A percentile compares a stretch with the other conserved stretches of the same genome.
Evolutionary conservation across 2,329 filamentous ascomycete species (phyloP).

Genomic region (Salinomyces thailandicus): DNA sequence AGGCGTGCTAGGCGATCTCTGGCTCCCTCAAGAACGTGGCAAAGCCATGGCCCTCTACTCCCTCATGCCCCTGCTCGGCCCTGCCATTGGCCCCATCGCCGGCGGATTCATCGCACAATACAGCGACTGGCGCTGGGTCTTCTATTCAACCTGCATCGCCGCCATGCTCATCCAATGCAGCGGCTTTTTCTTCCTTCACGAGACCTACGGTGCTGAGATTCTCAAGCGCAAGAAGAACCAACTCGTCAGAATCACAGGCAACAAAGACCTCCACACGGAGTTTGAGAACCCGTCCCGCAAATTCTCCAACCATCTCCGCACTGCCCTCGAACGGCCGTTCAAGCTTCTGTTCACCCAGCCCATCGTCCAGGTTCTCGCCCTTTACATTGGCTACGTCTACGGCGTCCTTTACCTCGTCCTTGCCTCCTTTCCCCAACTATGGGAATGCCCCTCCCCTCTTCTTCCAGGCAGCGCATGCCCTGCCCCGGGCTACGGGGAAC

Average conservation of each 20-base stretch:
- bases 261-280: constrained; percentile 48
- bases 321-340: constrained; percentile 27
- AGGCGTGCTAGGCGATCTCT: constrained; percentile 43
- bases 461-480: not conserved
- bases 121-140: constrained; percentile 63
- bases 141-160: constrained; percentile 55
- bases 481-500: constrained; percentile 16
- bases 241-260: constrained; percentile 50
- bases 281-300: constrained; percentile 27
- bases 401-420: constrained; percentile 31
- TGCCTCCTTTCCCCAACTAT: constrained; percentile 26
- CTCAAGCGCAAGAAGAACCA: constrained; percentile 47
- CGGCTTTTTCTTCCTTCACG: constrained; percentile 52
- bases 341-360: constrained; percentile 28
- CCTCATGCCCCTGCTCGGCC: constrained; percentile 54
- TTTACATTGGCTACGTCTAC: constrained; percentile 31
- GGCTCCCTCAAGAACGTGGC: constrained; percentile 51
- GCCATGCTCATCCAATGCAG: constrained; percentile 51
- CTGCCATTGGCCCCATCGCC: constrained; percentile 54
- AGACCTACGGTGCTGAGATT: constrained; percentile 57
- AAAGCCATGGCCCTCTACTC: constrained; percentile 53
- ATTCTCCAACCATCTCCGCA: constrained; percentile 22
- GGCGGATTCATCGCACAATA: constrained; percentile 55
- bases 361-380: constrained; percentile 27
- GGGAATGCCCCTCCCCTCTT: constrained; percentile 8